A percentile compares a stretch with the other conserved stretches of the same genome.
These are phyloP conservation scores for Bolboschoenus planiculmis DNA, from an alignment of 176 grass and related monocot genomes.

Conservation along the genomic window DNA sequence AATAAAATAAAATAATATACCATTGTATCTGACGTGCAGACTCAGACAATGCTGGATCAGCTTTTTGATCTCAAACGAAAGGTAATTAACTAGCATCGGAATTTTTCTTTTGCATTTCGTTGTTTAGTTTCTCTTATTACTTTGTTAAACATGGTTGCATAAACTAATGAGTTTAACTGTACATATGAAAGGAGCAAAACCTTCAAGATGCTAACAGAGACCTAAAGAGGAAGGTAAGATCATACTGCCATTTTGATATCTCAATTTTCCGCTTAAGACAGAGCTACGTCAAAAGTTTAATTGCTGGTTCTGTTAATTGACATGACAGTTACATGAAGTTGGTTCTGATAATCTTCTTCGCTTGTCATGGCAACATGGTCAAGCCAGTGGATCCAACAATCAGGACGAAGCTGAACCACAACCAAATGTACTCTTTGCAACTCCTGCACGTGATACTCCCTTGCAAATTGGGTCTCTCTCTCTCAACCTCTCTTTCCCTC, in stretches of 20 bases:
- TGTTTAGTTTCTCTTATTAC: not conserved
- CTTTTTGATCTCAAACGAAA: conserved; percentile 75
- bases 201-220: conserved; percentile 57
- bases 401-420: conserved; percentile 18
- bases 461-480: conserved; percentile 36
- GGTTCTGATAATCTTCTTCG: conserved; percentile 26
- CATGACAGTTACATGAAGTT: conserved; percentile 34
- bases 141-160: not conserved
- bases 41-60: conserved; percentile 59
- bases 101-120: not conserved
- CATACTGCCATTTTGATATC: not conserved
- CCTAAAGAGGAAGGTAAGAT: conserved; percentile 66
- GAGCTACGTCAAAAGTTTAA: not conserved
- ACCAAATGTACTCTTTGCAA: conserved; percentile 22
- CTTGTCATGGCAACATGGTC: conserved; percentile 37
- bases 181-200: conserved; percentile 50
- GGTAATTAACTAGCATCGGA: conserved; percentile 30
- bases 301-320: not conserved
- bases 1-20: not conserved
- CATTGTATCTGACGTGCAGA: conserved; percentile 30
- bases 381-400: conserved; percentile 26
- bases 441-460: conserved; percentile 20
- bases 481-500: not conserved
- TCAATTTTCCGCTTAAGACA: not conserved
- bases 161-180: not conserved